Percentiles rank a stretch among this genome's conserved stretches.
Evolutionary conservation across 441 rosid species (phyloP).

Genomic region (Isatis lusitanica): DNA sequence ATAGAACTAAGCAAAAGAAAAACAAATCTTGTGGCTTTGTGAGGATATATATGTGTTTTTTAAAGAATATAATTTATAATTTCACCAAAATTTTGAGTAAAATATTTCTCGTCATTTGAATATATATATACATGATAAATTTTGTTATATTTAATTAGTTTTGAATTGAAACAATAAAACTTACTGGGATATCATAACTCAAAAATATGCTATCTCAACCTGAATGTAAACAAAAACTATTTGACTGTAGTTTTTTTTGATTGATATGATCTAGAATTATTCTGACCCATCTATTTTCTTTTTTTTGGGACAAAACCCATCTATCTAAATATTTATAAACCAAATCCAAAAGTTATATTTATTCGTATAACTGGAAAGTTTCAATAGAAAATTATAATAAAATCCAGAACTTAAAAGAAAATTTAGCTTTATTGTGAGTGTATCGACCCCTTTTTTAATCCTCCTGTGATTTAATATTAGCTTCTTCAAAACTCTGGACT

Average conservation of each 20-base stretch:
- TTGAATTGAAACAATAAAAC: background rate
- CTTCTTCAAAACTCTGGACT: slow-evolving; percentile 47
- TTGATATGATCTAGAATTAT: background rate
- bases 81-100: background rate
- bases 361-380: background rate
- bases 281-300: too few relatives aligned
- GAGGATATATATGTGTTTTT: too few relatives aligned
- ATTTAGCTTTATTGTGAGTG: background rate
- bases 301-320: too few relatives aligned
- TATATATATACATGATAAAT: background rate
- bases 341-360: background rate
- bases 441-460: background rate
- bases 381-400: background rate
- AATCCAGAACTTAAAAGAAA: background rate
- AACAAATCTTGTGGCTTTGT: too few relatives aligned
- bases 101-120: background rate
- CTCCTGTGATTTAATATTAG: slow-evolving; percentile 35
- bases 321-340: background rate
- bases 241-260: too few relatives aligned
- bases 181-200: too few relatives aligned
- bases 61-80: background rate
- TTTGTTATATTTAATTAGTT: background rate
- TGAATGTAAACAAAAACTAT: too few relatives aligned
- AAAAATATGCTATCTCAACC: too few relatives aligned
- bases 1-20: too few relatives aligned